Percentiles rank a stretch among this genome's conserved stretches.
Evolutionary conservation across 306 rosid genomes (phyloP).

Genomic region (Crataegus laevigata): DNA sequence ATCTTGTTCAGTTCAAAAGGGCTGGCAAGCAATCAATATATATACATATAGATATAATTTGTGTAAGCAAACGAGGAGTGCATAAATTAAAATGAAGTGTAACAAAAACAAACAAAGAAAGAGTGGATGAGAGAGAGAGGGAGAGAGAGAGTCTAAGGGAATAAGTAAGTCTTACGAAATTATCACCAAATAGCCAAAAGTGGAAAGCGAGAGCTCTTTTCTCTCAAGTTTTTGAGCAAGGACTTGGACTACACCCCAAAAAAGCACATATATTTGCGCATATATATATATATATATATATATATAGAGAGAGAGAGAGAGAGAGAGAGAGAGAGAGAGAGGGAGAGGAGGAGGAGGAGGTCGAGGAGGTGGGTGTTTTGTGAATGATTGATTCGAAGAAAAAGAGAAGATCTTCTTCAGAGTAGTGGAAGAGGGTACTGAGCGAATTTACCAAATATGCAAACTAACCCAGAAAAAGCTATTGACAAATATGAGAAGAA

Average conservation of each 20-base stretch:
- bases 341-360: no score
- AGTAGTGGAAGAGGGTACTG: neutral
- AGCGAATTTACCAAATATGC: slow-evolving; percentile 3
- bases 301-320: no score
- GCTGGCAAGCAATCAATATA: neutral
- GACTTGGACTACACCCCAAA: neutral
- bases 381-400: neutral
- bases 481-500: neutral
- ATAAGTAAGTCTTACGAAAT: neutral
- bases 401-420: neutral
- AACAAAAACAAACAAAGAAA: neutral
- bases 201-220: neutral
- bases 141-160: neutral
- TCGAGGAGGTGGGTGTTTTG: neutral
- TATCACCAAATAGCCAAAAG: neutral
- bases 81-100: neutral
- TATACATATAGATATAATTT: neutral
- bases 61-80: neutral
- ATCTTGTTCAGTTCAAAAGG: neutral
- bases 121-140: neutral
- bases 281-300: no score
- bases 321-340: no score
- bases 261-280: neutral
- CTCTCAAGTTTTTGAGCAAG: neutral
- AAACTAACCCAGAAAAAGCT: neutral